Percentiles rank a stretch among this genome's conserved stretches.
Evolutionary conservation across 148 eudicot genomes (phyloP).

Genomic region (Drosera capensis): DNA sequence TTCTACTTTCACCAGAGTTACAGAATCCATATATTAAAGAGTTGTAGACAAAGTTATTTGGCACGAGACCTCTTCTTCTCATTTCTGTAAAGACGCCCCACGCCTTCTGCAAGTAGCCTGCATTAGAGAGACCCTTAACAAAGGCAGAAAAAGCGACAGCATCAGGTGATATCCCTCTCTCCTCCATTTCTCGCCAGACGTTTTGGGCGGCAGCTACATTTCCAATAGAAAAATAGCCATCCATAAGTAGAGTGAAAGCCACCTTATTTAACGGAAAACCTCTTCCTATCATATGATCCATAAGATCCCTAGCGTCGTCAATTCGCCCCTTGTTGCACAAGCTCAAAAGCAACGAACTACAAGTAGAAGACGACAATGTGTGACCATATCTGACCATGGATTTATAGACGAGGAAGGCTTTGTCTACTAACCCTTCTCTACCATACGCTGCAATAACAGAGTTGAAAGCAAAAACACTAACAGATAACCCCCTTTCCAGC

Average conservation of each 20-base stretch:
- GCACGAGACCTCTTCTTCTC: constrained; percentile 47
- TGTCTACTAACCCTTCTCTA: constrained; percentile 39
- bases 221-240: constrained; percentile 51
- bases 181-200: constrained; percentile 64
- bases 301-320: constrained; percentile 50
- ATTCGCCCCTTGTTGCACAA: constrained; percentile 47
- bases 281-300: constrained; percentile 43
- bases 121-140: constrained; percentile 66
- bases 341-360: constrained; percentile 59
- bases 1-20: constrained; percentile 29
- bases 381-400: constrained; percentile 49
- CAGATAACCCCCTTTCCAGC: constrained; percentile 56
- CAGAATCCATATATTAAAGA: constrained; percentile 66
- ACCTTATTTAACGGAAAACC: constrained; percentile 56
- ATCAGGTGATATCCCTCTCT: constrained; percentile 58
- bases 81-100: constrained; percentile 33
- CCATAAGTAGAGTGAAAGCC: constrained; percentile 66
- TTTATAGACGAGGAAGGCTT: constrained; percentile 51
- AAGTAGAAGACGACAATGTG: constrained; percentile 63
- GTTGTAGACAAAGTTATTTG: constrained; percentile 75
- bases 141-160: constrained; percentile 65
- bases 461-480: constrained; percentile 60
- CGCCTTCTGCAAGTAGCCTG: constrained; percentile 61
- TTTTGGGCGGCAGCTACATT: constrained; percentile 50
- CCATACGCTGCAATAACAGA: constrained; percentile 73